Base-by-base conservation (phyloP, 352 stramenopile species). In the Phytophthora uliginosa region DNA sequence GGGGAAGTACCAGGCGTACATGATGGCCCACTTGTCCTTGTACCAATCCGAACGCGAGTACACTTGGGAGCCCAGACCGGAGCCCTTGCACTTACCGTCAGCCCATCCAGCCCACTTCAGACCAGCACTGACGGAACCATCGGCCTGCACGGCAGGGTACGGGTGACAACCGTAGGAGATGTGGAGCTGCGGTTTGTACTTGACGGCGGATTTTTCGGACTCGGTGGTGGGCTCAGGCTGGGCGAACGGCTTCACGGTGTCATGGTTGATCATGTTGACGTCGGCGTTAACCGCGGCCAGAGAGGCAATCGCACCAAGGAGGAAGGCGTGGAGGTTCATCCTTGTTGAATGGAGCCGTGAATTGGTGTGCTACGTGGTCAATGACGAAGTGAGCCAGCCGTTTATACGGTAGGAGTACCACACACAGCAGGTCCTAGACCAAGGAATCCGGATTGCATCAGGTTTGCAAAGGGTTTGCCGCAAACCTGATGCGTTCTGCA, bases 1-100 rank as follows among this genome's bases (percentile, higher is more conserved):
- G 20, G 77, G 74, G 58, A 84, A 82, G 65, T 84, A 82, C 65
- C 58, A 67, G 13, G 65, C 58, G 50, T 72, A 72, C 65, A 67
- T 63, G 57, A 73, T 63, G 38, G 58, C 77, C 57, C 57, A 79
- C 24, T 64, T 62, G 53, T 57, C 72, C 28, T 31, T 31, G 28
- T 31, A 31, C 28, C 28, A 31, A 4, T 31, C 28, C 4, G 28
- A 31, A 4, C 28, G 28, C 18, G 66, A 63, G 52, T 79, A 79
- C 26, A 79, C 52, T 48, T 79, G 72, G 4, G 66, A 69, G 1
- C 71, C 72, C 40, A 66, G 54, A 10, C 18, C 60, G 57, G 72
- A 76, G 3, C 72, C 72, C 42, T 74, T 76, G 72, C 72, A 79
- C 1, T 64, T 58, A 13, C 63, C 54, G 18, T 54, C 26, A 31